A percentile compares a stretch with the other conserved stretches of the same genome.
phyloP scores from a whole-genome alignment of 2,329 filamentous ascomycete species.

The Colletotrichum tropicicola region DNA sequence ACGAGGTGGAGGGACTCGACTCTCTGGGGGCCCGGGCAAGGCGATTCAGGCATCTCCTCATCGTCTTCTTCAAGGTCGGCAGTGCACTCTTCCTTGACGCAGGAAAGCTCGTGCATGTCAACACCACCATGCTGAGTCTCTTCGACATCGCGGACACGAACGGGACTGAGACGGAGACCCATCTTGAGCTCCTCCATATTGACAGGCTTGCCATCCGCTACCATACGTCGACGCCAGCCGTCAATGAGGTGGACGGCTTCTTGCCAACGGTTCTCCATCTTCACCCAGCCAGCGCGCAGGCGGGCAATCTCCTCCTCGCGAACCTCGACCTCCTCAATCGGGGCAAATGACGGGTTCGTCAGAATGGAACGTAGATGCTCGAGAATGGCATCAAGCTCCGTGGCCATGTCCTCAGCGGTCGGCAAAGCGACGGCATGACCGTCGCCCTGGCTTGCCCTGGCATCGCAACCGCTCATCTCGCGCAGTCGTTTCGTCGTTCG shows the following conservation, averaged over 20 bases:
- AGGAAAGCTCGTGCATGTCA: conserved; percentile 46
- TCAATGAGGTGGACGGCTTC: conserved; percentile 93
- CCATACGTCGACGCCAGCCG: conserved; percentile 87
- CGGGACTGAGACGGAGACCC: conserved; percentile 71
- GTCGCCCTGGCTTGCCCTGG: conserved; percentile 34
- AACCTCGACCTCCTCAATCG: conserved; percentile 92
- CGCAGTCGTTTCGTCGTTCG: conserved; percentile 77
- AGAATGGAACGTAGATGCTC: conserved; percentile 84
- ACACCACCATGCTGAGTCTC: conserved; percentile 51
- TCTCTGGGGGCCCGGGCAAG: conserved; percentile 36
- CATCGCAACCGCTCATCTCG: conserved; percentile 69
- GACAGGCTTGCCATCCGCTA: conserved; percentile 73
- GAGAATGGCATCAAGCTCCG: conserved; percentile 80
- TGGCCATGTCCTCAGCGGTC: conserved; percentile 71
- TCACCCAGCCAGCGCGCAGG: conserved; percentile 87
- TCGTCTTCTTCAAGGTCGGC: conserved; percentile 51
- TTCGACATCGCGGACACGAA: conserved; percentile 61
- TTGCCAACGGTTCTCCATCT: conserved; percentile 90
- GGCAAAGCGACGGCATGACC: conserved; percentile 42
- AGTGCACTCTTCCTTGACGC: conserved; percentile 38
- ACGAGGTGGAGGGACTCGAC: conserved; percentile 51
- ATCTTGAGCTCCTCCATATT: conserved; percentile 74
- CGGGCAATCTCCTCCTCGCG: conserved; percentile 90
- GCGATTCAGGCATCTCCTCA: conserved; percentile 32
- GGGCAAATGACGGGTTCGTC: conserved; percentile 95